Base-by-base conservation (phyloP, 2,329 filamentous ascomycete genomes). In the Didymosphaeria variabile region DNA sequence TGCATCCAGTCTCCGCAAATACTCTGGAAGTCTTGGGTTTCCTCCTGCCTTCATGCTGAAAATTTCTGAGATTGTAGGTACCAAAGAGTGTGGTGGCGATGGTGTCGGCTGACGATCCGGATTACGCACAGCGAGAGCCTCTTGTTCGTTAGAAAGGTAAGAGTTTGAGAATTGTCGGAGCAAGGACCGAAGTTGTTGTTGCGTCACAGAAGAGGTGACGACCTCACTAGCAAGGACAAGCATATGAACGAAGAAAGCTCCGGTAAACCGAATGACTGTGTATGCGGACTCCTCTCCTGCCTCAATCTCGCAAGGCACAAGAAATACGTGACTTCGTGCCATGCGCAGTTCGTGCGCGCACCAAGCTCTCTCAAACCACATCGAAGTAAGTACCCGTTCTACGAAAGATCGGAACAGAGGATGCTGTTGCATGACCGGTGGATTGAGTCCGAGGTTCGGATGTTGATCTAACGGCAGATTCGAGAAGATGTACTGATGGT, bases 291-390 rank as follows among this genome's bases (percentile, higher is more conserved):
- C 67, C 5, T 72, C 67, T 29, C 67, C 67, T 38, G 67, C 66
- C 5, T 65, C 57, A 17, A 68, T 64, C 3, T 69, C 67, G 58
- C 77, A 79, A 15, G 78, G 77, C 5, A 81, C 66, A 0, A 82
- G 67, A 60, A 82, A 82, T 15, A 82, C 68, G 60, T 79, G 79
- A 32, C 74, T 71, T 46, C 74, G 72, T 6, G 75, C 79, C 49
- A 81, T 68, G 29, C 74, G 68, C 78, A 82, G 80, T 67, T 82
- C 80, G 59, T 81, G 79, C 51, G 75, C 67, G 59, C 80, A 82
- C 80, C 80, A 82, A 10, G 80, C 80, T 44, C 80, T 71, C 52
- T 77, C 75, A 63, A 82, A 82, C 78, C 79, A 82, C 2, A 74
- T 75, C 12, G 80, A 81, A 36, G 69, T 70, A 21, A 81, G 64